Conservation (phyloP, 306 rosid genomes). For the Myrica gale region DNA sequence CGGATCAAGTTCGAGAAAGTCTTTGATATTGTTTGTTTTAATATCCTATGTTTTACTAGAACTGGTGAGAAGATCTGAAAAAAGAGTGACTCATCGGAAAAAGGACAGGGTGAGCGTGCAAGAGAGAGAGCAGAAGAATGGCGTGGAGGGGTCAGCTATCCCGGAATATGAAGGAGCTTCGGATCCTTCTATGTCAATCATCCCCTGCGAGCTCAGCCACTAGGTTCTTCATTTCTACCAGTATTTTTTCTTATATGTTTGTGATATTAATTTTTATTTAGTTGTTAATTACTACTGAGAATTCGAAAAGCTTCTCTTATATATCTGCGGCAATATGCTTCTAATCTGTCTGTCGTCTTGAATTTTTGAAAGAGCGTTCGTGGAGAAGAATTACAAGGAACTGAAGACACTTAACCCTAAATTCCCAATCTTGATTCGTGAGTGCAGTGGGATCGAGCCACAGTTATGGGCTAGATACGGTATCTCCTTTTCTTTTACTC, state of each 20-base stretch:
- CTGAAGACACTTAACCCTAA: constrained; percentile 81
- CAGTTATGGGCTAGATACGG: constrained; percentile 98
- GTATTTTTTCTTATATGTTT: neutral
- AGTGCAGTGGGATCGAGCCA: constrained; percentile 77
- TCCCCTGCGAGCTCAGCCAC: constrained; percentile 83
- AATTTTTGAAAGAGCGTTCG: constrained; percentile 60
- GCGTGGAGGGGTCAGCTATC: constrained; percentile 88
- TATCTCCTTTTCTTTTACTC: constrained; percentile 32
- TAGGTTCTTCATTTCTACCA: constrained; percentile 50
- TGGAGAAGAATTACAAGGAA: constrained; percentile 81
- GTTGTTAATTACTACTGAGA: neutral
- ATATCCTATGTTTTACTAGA: too few relatives aligned
- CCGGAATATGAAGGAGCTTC: constrained; percentile 77
- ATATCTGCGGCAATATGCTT: neutral
- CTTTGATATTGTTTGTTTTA: too few relatives aligned
- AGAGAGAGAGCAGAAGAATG: constrained; percentile 37
- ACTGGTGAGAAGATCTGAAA: neutral
- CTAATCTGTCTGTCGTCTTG: constrained; percentile 2
- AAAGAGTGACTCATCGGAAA: neutral
- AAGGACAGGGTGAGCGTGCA: neutral
- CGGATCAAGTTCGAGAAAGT: too few relatives aligned
- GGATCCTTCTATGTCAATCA: constrained; percentile 83
- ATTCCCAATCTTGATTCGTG: constrained; percentile 89
- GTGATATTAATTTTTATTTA: neutral
- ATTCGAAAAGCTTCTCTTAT: neutral